A percentile compares a stretch with the other conserved stretches of the same genome.
Conservation (phyloP, 805 yeast genomes). For the Starmerella kuoi region DNA sequence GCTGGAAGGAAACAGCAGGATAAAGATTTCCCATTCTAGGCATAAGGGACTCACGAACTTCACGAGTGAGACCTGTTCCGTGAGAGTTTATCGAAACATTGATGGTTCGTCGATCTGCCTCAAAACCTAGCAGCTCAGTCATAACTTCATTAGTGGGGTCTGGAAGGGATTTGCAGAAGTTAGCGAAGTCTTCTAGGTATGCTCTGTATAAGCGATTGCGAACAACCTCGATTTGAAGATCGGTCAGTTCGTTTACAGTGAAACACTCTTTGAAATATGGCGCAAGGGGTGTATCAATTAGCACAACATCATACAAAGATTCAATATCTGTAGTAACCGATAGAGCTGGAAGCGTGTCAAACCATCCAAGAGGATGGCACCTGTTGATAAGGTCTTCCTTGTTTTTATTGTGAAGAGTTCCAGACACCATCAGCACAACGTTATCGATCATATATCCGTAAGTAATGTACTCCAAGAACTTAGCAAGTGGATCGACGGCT, state of each 20-base stretch:
- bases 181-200: conserved; percentile 74
- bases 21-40: conserved; percentile 76
- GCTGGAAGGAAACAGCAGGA: conserved; percentile 51
- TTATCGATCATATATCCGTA: conserved; percentile 98
- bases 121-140: conserved; percentile 68
- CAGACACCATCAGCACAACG: conserved; percentile 89
- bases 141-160: conserved; percentile 73
- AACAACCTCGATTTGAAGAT: conserved; percentile 86
- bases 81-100: conserved; percentile 85
- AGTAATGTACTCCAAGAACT: conserved; percentile 82
- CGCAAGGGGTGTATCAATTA: conserved; percentile 94
- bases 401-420: conserved; percentile 91
- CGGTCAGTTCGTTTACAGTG: conserved; percentile 71
- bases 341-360: conserved; percentile 90
- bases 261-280: conserved; percentile 89
- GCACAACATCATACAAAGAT: conserved; percentile 79
- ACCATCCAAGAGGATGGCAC: conserved; percentile 97
- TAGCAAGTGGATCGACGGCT: conserved; percentile 64
- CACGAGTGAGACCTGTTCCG: conserved; percentile 64
- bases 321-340: conserved; percentile 91
- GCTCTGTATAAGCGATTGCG: conserved; percentile 88
- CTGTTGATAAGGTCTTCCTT: conserved; percentile 74
- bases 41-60: conserved; percentile 56
- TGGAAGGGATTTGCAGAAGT: conserved; percentile 53
- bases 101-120: conserved; percentile 89